Evolutionary conservation across 2,329 filamentous ascomycete species (phyloP).

Genomic region (Dactylonectria macrodidyma): DNA sequence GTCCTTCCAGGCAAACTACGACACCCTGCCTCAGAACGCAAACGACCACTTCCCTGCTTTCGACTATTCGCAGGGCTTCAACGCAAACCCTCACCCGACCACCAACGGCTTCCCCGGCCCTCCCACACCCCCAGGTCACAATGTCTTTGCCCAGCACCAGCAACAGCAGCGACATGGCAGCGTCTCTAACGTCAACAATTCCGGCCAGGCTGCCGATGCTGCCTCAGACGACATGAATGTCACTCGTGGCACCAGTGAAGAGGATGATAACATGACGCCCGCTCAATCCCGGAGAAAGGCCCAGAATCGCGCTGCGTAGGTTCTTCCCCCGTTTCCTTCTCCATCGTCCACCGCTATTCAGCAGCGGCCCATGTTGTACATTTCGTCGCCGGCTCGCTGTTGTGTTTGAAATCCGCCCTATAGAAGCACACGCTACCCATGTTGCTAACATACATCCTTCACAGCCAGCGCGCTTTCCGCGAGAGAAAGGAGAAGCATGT

Average conservation of each 20-base stretch:
- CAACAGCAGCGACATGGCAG: constrained; percentile 47
- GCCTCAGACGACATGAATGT: constrained; percentile 53
- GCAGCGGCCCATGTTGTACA: neutral
- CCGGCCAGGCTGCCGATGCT: constrained; percentile 55
- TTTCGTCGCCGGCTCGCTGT: neutral
- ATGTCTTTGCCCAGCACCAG: constrained; percentile 48
- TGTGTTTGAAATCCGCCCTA: neutral
- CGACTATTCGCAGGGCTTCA: constrained; percentile 60
- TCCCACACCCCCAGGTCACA: constrained; percentile 66
- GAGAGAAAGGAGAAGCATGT: constrained; percentile 97
- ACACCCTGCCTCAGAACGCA: constrained; percentile 57
- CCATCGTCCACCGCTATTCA: neutral
- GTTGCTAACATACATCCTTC: constrained; percentile 33
- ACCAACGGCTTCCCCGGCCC: constrained; percentile 60
- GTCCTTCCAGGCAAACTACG: constrained; percentile 64
- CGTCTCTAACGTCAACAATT: constrained; percentile 38
- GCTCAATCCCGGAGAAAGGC: constrained; percentile 73
- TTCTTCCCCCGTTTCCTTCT: constrained; percentile 42
- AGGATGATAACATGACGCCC: constrained; percentile 69
- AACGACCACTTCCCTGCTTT: constrained; percentile 65
- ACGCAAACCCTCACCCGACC: constrained; percentile 51
- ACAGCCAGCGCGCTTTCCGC: constrained; percentile 93
- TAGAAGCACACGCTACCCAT: neutral
- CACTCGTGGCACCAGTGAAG: constrained; percentile 63
- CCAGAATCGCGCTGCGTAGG: constrained; percentile 74